These are phyloP conservation scores for Cyclostephanos tholiformis DNA, from an alignment of 108 stramenopile genomes.

Conservation along the genomic window DNA sequence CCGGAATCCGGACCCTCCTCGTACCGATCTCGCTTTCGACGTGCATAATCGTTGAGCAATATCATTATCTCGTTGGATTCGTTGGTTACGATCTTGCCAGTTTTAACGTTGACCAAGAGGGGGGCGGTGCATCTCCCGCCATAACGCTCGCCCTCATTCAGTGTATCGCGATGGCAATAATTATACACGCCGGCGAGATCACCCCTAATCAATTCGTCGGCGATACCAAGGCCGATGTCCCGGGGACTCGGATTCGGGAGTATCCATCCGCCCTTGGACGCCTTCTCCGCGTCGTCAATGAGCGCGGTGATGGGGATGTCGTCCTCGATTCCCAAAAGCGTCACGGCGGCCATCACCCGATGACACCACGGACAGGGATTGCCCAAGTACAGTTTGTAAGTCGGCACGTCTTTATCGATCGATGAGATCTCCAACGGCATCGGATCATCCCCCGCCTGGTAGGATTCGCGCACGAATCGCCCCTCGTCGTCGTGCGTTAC, in stretches of 20 bases:
- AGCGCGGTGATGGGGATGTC: conserved; percentile 64
- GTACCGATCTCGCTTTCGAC: conserved; percentile 22
- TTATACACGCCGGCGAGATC: conserved; percentile 56
- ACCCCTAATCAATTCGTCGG: conserved; percentile 37
- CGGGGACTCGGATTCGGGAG: conserved; percentile 37
- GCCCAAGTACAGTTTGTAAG: conserved; percentile 92
- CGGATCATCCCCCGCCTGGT: conserved; percentile 50
- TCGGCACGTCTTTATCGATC: conserved; percentile 6
- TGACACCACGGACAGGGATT: conserved; percentile 92
- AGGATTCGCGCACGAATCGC: conserved; percentile 52
- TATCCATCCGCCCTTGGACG: conserved; percentile 88
- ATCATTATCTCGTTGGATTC: conserved; percentile 87
- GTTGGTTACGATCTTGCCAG: conserved; percentile 82
- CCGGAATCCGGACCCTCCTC: background rate
- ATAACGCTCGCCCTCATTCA: conserved; percentile 48
- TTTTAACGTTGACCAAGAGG: conserved; percentile 76
- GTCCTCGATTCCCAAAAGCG: conserved; percentile 50
- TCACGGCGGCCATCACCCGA: conserved; percentile 57
- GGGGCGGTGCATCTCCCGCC: conserved; percentile 90
- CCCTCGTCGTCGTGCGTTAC: conserved; percentile 53
- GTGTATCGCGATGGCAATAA: conserved; percentile 52
- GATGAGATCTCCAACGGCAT: conserved; percentile 29
- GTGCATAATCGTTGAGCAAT: conserved; percentile 70
- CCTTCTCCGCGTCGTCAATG: conserved; percentile 81
- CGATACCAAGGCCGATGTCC: conserved; percentile 11